Base-by-base conservation (phyloP, 805 yeast genomes). In the Kodamaea neixiangensis region DNA sequence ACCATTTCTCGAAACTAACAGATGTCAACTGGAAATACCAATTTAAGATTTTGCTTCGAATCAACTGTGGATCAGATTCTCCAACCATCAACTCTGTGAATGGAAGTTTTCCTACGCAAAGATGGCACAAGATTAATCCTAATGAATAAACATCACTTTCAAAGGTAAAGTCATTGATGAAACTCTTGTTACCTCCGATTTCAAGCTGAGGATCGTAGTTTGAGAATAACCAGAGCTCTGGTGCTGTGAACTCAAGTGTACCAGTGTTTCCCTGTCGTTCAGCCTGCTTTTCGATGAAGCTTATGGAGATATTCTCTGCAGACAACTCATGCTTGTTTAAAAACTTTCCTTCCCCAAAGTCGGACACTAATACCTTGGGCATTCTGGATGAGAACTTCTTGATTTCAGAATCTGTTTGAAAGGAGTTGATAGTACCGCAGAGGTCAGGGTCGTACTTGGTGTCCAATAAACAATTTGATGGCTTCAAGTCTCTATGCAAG, bases 401-500 rank as follows among this genome's bases (percentile, higher is more conserved):
- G 63, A 19, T 62, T 58, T 3, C 39, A 4, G 35, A 33, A 3
- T 14, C 22, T 14, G 22, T 35, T 5, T 22, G 34, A 37, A 48
- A 48, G 2, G 31, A 20, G 39, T 25, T 33, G 20, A 6, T 20
- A 6, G 25, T 37, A 4, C 47, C 47, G 15, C 35, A 5, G 25
- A 9, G 6, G 44, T 41, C 46, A 31, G 47, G 51, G 15, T 18
- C 53, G 47, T 65, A 77, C 19, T 58, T 58, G 1, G 64, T 58
- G 48, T 77, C 81, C 45, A 91, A 68, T 21, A 91, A 71, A 68
- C 96, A 89, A 60, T 91, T 91, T 1, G 96, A 87, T 0, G 97
- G 97, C 59, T 91, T 91, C 54, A 91, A 72, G 65, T 91, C 97
- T 25, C 97, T 75, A 62, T 91, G 97, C n/a, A 91, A 79, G 25